Base-by-base conservation (phyloP, 2,329 filamentous ascomycete species). In the Colletotrichum australisinense region DNA sequence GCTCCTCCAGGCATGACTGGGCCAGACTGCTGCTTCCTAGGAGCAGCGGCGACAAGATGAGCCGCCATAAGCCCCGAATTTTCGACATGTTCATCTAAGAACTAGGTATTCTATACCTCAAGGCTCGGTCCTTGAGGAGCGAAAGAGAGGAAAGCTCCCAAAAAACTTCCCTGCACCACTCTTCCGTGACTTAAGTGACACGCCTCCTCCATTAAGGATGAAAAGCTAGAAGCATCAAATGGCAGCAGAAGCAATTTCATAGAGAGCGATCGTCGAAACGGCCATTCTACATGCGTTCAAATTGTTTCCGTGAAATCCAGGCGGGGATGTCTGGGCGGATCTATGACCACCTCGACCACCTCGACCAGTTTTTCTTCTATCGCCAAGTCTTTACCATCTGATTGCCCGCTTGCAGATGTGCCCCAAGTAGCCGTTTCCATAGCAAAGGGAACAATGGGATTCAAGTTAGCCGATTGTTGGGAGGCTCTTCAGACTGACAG, bases 1-100 rank as follows among this genome's bases (percentile, higher is more conserved):
- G 67, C 4, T 59, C 70, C 22, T 73, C 70, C 30, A 73, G 46
- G 32, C 70, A 73, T 22, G 70, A 65, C n/a, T 73, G 70, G 14
- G 67, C 70, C 22, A 28, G 12, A 2, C 22, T 30, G 8, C 28
- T 46, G 2, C 70, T 46, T 58, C 70, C 70, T 1, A 73, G 35
- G n/a, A 73, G 28, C 19, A 69, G 35, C 28, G 60, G 35, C 22
- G 66, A 55, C 46, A 73, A 49, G 3, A 70, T 8, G 55, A 64
- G 22, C 70, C 30, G 65, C 70, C 70, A 65, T 3, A 49, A 49
- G 59, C 46, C 26, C 16, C n/a, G 26, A 16, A 65, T 58, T n/a
- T 24, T 49, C 22, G 67, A 49, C 49, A 55, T 58, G 2, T 24
- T 46, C 12, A n/a, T 3, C 56, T 59, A 56, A n/a, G 32, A 7